Percentiles rank a stretch among this genome's conserved stretches.
These are phyloP conservation scores for Saccharomycopsis sp. DNA, from an alignment of 805 yeast species.

Conservation along the genomic window DNA sequence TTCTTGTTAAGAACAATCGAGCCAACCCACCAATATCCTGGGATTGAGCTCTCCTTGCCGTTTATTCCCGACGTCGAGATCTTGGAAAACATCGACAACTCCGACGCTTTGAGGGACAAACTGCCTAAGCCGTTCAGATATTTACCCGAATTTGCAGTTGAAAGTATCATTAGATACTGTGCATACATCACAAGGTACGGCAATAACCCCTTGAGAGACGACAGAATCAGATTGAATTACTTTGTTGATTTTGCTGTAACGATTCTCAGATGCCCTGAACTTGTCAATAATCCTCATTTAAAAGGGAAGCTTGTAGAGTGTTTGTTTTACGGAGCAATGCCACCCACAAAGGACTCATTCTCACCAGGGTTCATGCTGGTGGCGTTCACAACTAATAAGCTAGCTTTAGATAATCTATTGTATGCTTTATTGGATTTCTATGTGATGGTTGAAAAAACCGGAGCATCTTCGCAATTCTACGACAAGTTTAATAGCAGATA, in stretches of 20 bases:
- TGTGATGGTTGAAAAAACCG: constrained; percentile 93
- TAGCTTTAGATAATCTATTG: constrained; percentile 59
- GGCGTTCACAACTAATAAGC: constrained; percentile 54
- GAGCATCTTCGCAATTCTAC: constrained; percentile 89
- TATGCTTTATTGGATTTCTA: constrained; percentile 85
- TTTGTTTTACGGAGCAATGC: constrained; percentile 66
- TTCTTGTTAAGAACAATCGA: constrained; percentile 69
- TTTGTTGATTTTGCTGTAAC: constrained; percentile 69
- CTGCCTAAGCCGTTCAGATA: constrained; percentile 75
- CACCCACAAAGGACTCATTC: constrained; percentile 41
- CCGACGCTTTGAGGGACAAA: constrained; percentile 57
- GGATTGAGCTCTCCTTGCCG: constrained; percentile 44
- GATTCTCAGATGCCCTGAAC: constrained; percentile 75
- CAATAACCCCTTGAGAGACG: constrained; percentile 47
- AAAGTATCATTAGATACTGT: constrained; percentile 70
- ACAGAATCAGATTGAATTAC: constrained; percentile 43
- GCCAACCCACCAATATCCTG: constrained; percentile 61
- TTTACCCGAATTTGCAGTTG: constrained; percentile 80
- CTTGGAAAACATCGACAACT: constrained; percentile 65
- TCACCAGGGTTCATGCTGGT: constrained; percentile 69
- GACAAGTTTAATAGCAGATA: constrained; percentile 91
- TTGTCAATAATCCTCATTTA: constrained; percentile 88
- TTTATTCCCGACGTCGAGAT: constrained; percentile 52
- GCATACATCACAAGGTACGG: constrained; percentile 52
- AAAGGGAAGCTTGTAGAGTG: constrained; percentile 80